Evolutionary conservation across 1,284 basidiomycete genomes (phyloP).

Genomic region (Cutaneotrichosporon arboriforme): DNA sequence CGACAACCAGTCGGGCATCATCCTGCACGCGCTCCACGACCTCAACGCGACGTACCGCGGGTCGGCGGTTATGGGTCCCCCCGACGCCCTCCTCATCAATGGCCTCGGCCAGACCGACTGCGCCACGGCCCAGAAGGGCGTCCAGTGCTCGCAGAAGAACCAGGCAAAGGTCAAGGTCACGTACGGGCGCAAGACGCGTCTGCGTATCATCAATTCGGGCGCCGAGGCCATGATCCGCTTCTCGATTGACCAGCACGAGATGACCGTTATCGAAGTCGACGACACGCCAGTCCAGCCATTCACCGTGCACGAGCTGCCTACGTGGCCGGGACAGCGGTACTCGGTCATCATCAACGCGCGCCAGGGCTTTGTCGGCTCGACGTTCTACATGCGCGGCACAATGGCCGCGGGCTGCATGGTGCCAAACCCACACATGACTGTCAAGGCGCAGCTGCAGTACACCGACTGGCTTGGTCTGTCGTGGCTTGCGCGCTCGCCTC

Average conservation of each 20-base stretch:
- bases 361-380: conserved; percentile 23
- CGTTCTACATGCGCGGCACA: conserved; percentile 37
- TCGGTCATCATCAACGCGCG: conserved; percentile 36
- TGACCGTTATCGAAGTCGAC: conserved; percentile 33
- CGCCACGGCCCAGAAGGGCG: background rate
- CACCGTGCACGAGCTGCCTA: conserved; percentile 22
- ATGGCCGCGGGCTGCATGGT: conserved; percentile 15
- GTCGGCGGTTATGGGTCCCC: conserved; percentile 11
- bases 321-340: conserved; percentile 36
- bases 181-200: conserved; percentile 4
- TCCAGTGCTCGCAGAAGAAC: conserved; percentile 3
- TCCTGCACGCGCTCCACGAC: conserved; percentile 19
- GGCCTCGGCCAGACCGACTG: conserved; percentile 22
- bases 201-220: conserved; percentile 28
- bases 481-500: conserved; percentile 12
- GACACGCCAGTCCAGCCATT: conserved; percentile 25
- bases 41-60: conserved; percentile 6
- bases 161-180: background rate
- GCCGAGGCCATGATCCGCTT: conserved; percentile 16
- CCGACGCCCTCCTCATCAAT: conserved; percentile 31
- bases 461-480: conserved; percentile 10
- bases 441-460: conserved; percentile 11
- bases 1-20: conserved; percentile 24
- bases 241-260: conserved; percentile 32
- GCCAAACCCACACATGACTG: background rate